These are phyloP conservation scores for Smittium culicis DNA, from an alignment of 371 early-diverging fungal genomes.

Conservation along the genomic window DNA sequence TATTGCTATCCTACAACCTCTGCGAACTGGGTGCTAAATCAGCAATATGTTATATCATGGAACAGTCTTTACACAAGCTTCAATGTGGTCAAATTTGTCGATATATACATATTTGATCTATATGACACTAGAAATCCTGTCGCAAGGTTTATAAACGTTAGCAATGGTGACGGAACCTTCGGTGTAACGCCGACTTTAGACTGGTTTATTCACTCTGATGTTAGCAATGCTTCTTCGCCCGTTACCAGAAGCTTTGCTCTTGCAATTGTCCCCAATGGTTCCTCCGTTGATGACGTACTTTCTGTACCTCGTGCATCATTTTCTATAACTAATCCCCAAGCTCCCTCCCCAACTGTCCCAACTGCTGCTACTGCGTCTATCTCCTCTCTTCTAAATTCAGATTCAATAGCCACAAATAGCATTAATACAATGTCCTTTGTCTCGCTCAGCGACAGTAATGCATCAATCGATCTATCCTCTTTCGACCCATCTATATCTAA, in stretches of 20 bases:
- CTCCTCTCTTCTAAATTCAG: not conserved
- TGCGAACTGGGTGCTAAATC: not conserved
- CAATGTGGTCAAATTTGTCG: not conserved
- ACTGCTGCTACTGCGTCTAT: not conserved
- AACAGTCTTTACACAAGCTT: conserved; percentile 1
- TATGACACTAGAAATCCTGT: not conserved
- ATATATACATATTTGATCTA: conserved; percentile 5
- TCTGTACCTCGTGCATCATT: not conserved
- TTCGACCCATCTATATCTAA: not conserved
- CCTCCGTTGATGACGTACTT: not conserved
- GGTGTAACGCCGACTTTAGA: not conserved
- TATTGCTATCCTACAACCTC: not conserved
- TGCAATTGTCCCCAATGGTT: conserved; percentile 7
- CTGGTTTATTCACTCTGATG: not conserved
- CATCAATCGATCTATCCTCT: not conserved
- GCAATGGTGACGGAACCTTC: conserved; percentile 4
- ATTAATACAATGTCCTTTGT: not conserved
- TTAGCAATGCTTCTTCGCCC: not conserved
- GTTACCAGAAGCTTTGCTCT: not conserved
- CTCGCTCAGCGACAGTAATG: not conserved
- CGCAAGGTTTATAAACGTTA: not conserved
- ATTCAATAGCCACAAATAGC: not conserved
- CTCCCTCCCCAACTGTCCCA: not conserved
- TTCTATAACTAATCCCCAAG: not conserved
- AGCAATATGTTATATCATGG: not conserved